Evolutionary conservation across 768 basidiomycete species (phyloP).

Genomic region (Cystofilobasidium bisporidii): DNA sequence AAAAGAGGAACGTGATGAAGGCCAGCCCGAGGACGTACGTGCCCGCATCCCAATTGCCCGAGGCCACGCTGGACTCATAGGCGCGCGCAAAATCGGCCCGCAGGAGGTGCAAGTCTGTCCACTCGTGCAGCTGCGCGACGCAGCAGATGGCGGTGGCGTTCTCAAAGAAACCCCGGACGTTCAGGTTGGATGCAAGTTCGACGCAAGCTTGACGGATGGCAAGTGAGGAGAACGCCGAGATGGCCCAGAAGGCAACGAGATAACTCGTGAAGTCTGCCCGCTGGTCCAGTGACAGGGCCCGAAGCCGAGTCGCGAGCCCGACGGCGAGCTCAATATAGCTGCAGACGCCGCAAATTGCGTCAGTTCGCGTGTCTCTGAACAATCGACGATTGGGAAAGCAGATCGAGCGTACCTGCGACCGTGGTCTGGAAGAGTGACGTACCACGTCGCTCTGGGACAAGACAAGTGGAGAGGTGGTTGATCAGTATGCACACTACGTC

Average conservation of each 20-base stretch:
- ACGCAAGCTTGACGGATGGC: neutral
- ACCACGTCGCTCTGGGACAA: neutral
- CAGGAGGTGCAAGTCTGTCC: neutral
- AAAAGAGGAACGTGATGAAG: neutral
- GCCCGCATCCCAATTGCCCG: neutral
- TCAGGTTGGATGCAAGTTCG: neutral
- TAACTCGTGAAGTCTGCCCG: conserved; percentile 1
- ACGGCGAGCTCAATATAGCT: neutral
- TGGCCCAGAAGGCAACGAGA: neutral
- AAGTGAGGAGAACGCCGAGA: neutral
- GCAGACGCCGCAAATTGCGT: too few relatives aligned
- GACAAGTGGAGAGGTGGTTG: neutral
- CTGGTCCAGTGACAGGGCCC: neutral
- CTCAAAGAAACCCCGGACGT: neutral
- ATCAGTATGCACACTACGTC: too few relatives aligned
- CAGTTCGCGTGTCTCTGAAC: too few relatives aligned
- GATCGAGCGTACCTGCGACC: neutral
- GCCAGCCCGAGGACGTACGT: neutral
- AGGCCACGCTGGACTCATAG: neutral
- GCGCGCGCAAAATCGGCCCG: neutral
- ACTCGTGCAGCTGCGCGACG: neutral
- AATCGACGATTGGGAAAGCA: too few relatives aligned
- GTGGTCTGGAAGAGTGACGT: neutral
- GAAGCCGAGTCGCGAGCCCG: neutral
- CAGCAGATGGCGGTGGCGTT: neutral